These are phyloP conservation scores for Tremellales sp. DNA, from an alignment of 1,284 basidiomycete genomes.

Conservation along the genomic window DNA sequence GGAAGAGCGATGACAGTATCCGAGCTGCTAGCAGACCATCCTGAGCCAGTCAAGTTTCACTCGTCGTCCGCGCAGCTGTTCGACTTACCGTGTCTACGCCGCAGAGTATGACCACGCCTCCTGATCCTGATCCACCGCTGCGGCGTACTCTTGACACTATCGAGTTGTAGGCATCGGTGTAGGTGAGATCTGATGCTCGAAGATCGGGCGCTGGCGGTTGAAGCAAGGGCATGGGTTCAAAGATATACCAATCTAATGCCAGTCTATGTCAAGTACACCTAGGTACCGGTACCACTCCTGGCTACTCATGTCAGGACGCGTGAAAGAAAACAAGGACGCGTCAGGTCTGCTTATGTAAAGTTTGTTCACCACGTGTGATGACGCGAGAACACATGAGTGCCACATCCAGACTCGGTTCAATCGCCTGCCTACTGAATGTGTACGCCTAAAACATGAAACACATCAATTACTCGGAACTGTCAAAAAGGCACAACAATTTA, in stretches of 20 bases:
- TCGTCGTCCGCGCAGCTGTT: too few relatives aligned
- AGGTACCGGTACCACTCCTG: too few relatives aligned
- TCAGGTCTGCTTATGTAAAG: too few relatives aligned
- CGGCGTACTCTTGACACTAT: conserved; percentile 63
- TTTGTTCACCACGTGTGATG: too few relatives aligned
- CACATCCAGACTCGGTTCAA: too few relatives aligned
- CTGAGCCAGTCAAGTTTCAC: conserved; percentile 11
- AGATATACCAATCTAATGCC: too few relatives aligned
- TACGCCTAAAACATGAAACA: too few relatives aligned
- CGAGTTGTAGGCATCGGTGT: conserved; percentile 72
- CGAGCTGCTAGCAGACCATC: conserved; percentile 48
- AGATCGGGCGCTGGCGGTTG: conserved; percentile 42
- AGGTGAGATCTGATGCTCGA: conserved; percentile 49
- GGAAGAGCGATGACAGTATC: conserved; percentile 84
- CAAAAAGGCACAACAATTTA: too few relatives aligned
- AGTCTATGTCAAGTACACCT: too few relatives aligned
- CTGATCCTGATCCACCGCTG: conserved; percentile 29
- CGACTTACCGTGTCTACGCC: conserved; percentile 41
- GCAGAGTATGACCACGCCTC: conserved; percentile 46
- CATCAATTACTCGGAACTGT: too few relatives aligned
- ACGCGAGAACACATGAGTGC: too few relatives aligned
- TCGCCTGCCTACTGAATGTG: too few relatives aligned
- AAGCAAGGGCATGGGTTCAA: conserved; percentile 46
- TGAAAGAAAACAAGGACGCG: conserved; percentile 1
- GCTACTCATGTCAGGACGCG: conserved; percentile 2